Conservation (phyloP, 768 basidiomycete genomes). For the Boletus insuetus region DNA sequence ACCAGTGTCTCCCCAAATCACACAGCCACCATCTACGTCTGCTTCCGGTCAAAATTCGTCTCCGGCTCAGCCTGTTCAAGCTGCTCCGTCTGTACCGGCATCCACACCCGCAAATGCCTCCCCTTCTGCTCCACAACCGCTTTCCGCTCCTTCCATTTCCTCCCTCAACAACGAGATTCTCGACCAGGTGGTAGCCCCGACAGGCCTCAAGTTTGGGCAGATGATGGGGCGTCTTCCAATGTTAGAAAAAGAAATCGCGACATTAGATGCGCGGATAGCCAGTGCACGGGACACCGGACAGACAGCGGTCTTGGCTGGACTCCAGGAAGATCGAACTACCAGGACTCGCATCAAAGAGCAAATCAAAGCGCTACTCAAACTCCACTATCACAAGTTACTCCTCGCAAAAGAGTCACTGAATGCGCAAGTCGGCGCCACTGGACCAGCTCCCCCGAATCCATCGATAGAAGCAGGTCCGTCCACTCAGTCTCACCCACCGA, state of each 20-base stretch:
- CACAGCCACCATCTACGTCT: conserved; percentile 15
- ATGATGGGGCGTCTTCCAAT: conserved; percentile 22
- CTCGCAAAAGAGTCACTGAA: conserved; percentile 11
- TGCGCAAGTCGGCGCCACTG: conserved; percentile 2
- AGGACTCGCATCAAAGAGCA: conserved; percentile 8
- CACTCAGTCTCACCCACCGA: conserved; percentile 7
- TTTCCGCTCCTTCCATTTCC: conserved; percentile 7
- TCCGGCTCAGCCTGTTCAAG: conserved; percentile 8
- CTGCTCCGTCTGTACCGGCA: background rate
- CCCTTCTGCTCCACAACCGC: conserved; percentile 1
- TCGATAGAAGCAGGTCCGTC: conserved; percentile 10
- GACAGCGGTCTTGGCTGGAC: background rate
- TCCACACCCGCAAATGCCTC: conserved; percentile 11
- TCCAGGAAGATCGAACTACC: conserved; percentile 8
- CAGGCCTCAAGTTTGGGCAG: conserved; percentile 18
- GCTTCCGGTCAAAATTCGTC: conserved; percentile 4
- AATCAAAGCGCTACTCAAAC: conserved; percentile 13
- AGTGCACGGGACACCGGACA: conserved; percentile 20
- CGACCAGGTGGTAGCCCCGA: conserved; percentile 13
- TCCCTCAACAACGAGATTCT: conserved; percentile 3
- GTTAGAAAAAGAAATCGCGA: conserved; percentile 16
- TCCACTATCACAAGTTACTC: conserved; percentile 14
- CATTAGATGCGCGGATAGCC: conserved; percentile 15
- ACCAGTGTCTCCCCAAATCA: conserved; percentile 15
- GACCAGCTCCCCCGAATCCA: conserved; percentile 1